phyloP scores from a whole-genome alignment of 805 yeast species.

The Candida tammaniensis region DNA sequence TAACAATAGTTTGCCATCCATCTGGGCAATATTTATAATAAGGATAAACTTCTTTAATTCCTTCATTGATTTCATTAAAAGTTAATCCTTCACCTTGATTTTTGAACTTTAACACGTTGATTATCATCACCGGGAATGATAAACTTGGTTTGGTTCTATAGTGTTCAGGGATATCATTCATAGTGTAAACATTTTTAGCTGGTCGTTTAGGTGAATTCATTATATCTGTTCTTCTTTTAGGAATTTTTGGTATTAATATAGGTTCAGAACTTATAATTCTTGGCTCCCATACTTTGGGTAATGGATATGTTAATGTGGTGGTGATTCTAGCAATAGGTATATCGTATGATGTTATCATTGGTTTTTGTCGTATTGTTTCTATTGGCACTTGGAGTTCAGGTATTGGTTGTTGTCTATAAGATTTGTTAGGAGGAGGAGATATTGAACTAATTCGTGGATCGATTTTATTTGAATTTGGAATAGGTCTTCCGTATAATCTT shows the following conservation, averaged over 20 bases:
- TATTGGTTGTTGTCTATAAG: conserved; percentile 25
- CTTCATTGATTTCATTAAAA: conserved; percentile 69
- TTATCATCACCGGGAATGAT: conserved; percentile 77
- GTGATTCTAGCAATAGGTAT: conserved; percentile 9
- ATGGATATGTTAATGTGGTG: conserved; percentile 1
- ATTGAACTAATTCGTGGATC: conserved; percentile 22
- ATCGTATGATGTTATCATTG: conserved; percentile 8
- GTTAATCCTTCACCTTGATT: conserved; percentile 69
- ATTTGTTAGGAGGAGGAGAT: conserved; percentile 6
- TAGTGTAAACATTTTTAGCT: conserved; percentile 61
- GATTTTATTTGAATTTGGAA: conserved; percentile 12
- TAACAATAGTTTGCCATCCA: conserved; percentile 95
- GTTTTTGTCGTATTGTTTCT: conserved; percentile 9
- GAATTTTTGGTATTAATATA: conserved; percentile 29
- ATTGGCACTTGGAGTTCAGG: conserved; percentile 23
- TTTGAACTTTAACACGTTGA: conserved; percentile 69
- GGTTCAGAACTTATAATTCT: conserved; percentile 29
- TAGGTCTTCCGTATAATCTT: conserved; percentile 28
- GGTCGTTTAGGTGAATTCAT: conserved; percentile 32
- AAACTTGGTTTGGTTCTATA: conserved; percentile 80
- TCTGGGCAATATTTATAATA: conserved; percentile 91
- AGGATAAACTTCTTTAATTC: conserved; percentile 84
- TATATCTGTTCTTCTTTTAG: conserved; percentile 28
- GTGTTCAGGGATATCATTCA: conserved; percentile 87
- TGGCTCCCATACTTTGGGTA: conserved; percentile 28